Evolutionary conservation across 768 basidiomycete genomes (phyloP).

Genomic region (Boletus rex-veris): DNA sequence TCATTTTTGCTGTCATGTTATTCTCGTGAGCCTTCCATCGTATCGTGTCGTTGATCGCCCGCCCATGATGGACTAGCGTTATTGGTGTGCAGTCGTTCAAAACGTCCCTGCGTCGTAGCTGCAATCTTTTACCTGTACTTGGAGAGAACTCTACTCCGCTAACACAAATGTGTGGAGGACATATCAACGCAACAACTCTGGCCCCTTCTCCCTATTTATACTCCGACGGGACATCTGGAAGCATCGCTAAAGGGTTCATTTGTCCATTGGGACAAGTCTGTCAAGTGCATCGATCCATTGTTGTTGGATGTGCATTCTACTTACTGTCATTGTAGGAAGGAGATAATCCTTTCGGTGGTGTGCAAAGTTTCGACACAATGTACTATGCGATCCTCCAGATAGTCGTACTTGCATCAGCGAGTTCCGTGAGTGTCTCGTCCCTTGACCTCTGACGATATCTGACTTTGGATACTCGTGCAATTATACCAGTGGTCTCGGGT

Average conservation of each 20-base stretch:
- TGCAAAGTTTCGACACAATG: slow-evolving; percentile 88
- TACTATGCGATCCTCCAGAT: slow-evolving; percentile 80
- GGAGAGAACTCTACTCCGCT: slow-evolving; percentile 50
- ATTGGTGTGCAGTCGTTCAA: slow-evolving; percentile 94
- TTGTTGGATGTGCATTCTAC: background rate
- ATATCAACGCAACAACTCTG: slow-evolving; percentile 60
- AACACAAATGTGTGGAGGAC: slow-evolving; percentile 76
- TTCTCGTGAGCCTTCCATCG: slow-evolving; percentile 61
- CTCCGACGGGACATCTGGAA: slow-evolving; percentile 36
- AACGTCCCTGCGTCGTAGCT: slow-evolving; percentile 71
- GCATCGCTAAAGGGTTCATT: slow-evolving; percentile 72
- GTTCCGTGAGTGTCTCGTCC: slow-evolving; percentile 49
- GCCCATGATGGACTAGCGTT: slow-evolving; percentile 42
- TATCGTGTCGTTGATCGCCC: background rate
- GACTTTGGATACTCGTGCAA: background rate
- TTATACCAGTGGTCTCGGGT: slow-evolving; percentile 61
- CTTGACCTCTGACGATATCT: background rate
- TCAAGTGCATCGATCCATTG: slow-evolving; percentile 42
- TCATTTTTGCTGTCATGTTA: slow-evolving; percentile 81
- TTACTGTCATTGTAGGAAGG: slow-evolving; percentile 43
- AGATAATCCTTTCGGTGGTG: slow-evolving; percentile 58
- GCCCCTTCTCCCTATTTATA: slow-evolving; percentile 41
- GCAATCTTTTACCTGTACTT: slow-evolving; percentile 50
- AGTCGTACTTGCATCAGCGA: slow-evolving; percentile 76
- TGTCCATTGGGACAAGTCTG: slow-evolving; percentile 88